A percentile compares a stretch with the other conserved stretches of the same genome.
Conservation (phyloP, 2,329 filamentous ascomycete genomes). For the Lasiodiplodia sp. region DNA sequence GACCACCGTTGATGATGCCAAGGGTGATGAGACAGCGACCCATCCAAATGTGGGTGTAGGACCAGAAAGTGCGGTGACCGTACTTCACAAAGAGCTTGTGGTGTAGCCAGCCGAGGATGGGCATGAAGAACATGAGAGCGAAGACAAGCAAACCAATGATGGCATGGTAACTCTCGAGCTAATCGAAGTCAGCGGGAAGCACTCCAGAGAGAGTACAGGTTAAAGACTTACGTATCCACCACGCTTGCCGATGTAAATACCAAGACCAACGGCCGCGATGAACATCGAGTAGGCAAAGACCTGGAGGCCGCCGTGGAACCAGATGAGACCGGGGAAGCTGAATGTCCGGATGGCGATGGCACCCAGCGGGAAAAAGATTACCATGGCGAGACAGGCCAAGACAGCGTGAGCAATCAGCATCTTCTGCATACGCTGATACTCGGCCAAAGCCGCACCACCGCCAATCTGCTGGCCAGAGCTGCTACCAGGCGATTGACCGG, state of each 20-base stretch:
- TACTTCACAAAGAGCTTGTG: slow-evolving; percentile 57
- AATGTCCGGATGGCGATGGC: slow-evolving; percentile 53
- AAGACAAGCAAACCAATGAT: slow-evolving; percentile 61
- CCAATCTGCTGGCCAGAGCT: slow-evolving; percentile 6
- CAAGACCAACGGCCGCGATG: slow-evolving; percentile 59
- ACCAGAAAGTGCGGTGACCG: slow-evolving; percentile 51
- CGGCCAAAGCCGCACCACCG: background rate
- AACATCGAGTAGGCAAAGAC: slow-evolving; percentile 56
- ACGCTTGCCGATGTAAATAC: slow-evolving; percentile 57
- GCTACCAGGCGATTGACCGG: slow-evolving; percentile 34
- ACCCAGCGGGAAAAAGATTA: slow-evolving; percentile 55
- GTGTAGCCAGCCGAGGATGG: slow-evolving; percentile 58
- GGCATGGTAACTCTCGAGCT: slow-evolving; percentile 54
- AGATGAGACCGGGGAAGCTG: slow-evolving; percentile 52
- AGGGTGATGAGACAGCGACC: slow-evolving; percentile 58
- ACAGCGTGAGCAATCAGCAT: slow-evolving; percentile 54
- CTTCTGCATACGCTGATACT: slow-evolving; percentile 29
- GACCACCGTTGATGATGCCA: slow-evolving; percentile 62
- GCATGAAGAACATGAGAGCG: slow-evolving; percentile 59
- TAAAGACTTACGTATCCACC: slow-evolving; percentile 40
- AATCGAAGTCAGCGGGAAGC: slow-evolving; percentile 30
- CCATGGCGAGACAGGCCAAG: slow-evolving; percentile 53
- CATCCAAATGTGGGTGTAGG: slow-evolving; percentile 61
- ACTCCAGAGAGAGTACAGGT: background rate
- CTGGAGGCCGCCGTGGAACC: slow-evolving; percentile 57